Percentiles rank a stretch among this genome's conserved stretches.
Evolutionary conservation across 2,329 filamentous ascomycete genomes (phyloP).

Genomic region (Botryotinia globosa): DNA sequence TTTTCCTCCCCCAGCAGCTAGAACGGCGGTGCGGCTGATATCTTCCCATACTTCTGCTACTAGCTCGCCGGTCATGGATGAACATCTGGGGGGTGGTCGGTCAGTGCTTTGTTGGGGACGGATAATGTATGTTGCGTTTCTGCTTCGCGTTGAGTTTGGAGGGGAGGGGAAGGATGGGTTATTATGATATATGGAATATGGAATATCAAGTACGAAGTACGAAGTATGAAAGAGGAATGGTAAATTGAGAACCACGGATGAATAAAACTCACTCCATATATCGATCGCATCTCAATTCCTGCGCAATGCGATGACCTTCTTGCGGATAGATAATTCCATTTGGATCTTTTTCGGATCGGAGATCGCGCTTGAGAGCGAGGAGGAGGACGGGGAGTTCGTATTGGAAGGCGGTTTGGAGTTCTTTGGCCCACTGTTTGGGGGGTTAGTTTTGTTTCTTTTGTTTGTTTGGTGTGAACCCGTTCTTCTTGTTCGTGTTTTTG

Average conservation of each 20-base stretch:
- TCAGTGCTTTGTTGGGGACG: background rate
- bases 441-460: background rate
- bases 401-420: constrained; percentile 49
- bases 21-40: constrained; percentile 17
- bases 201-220: background rate
- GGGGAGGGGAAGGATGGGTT: too few species aligned
- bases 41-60: constrained; percentile 21
- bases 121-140: background rate
- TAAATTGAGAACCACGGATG: too few species aligned
- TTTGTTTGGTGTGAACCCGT: background rate
- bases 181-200: background rate
- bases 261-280: constrained; percentile 54
- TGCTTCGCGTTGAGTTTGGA: background rate
- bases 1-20: constrained; percentile 17
- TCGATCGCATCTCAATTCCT: constrained; percentile 58
- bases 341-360: constrained; percentile 54
- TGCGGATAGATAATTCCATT: constrained; percentile 61
- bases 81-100: background rate
- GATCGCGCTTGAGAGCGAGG: constrained; percentile 59
- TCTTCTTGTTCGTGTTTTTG: background rate
- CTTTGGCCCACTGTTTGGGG: constrained; percentile 52
- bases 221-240: too few species aligned
- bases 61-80: constrained; percentile 16
- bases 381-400: constrained; percentile 54
- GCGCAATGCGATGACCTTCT: constrained; percentile 55